Evolutionary conservation across 192 early-diverging fungal genomes (phyloP), one percentile per base, ranked within the genome.

Genomic region (Chytriomyces sp.): DNA sequence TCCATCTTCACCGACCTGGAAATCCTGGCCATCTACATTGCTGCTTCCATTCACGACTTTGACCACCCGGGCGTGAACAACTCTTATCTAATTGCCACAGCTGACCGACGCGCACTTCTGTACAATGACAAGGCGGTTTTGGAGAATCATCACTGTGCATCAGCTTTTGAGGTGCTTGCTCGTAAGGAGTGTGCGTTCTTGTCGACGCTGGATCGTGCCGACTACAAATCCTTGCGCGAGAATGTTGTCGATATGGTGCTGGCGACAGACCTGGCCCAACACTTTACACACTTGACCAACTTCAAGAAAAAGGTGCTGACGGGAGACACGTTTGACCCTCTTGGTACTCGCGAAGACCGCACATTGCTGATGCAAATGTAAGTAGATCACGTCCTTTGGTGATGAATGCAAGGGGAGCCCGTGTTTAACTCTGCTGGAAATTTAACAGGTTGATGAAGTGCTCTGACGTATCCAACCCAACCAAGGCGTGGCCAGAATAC

Each of bases 61-160:
- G 87, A 85, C 63, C 87, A 88, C 65, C 87, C 87, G 8, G 87
- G 87, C 19, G 75, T 82, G 32, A 86, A 81, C 71, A 88, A 88
- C 77, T 60, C 77, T 56, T 88, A 81, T 65, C 59, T 88, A 64
- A 86, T 86, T 54, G 70, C 80, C 1, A 84, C 84, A 12, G 41
- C 68, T 30, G 79, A 82, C 61, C 77, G 55, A 17, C 59, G 76
- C 0, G 84, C 86, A 5, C 55, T 88, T 55, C 76, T 85, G 3
- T 88, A 88, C 81, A 88, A 88, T 65, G 86, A 88, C 75, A 76
- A 80, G 37, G 75, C 80, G 1, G 86, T 88, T 22, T 78, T 88
- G n/a, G 86, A 88, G 74, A 84, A 86, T 72, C 82, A 86, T 69
- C 86, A 88, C 78, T 84, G 82, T 59, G 76, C 84, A 19, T 64